Evolutionary conservation across 2,329 filamentous ascomycete genomes (phyloP).

Genomic region (Blumeria graminis): DNA sequence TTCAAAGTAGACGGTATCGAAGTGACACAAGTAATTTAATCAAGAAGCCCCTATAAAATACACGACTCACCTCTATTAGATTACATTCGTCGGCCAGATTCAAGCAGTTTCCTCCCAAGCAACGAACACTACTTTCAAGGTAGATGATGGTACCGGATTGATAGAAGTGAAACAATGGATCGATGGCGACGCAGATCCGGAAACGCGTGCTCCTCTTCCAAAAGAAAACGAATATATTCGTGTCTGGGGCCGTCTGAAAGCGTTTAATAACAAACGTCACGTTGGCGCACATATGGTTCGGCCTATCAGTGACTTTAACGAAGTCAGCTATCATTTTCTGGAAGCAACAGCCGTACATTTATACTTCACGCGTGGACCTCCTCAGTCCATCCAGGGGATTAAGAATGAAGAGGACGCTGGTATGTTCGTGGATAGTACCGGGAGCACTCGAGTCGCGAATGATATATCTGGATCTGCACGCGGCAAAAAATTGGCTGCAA

Average conservation of each 20-base stretch:
- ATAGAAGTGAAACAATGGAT: constrained; percentile 84
- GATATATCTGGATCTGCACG: constrained; percentile 3
- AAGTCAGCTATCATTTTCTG: constrained; percentile 77
- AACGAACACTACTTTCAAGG: constrained; percentile 75
- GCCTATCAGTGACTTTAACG: constrained; percentile 64
- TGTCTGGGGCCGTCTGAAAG: constrained; percentile 64
- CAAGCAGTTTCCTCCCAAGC: constrained; percentile 65
- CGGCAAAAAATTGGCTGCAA: constrained; percentile 17
- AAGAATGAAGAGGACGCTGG: constrained; percentile 16
- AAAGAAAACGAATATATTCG: constrained; percentile 61
- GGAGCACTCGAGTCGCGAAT: constrained; percentile 14
- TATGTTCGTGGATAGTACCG: constrained; percentile 16
- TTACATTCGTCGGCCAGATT: constrained; percentile 79
- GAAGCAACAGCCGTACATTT: constrained; percentile 79
- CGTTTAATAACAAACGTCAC: constrained; percentile 62
- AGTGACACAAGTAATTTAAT: constrained; percentile 28
- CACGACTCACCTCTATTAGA: constrained; percentile 19
- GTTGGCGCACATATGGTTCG: constrained; percentile 62
- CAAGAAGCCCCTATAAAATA: neutral
- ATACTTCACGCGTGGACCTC: constrained; percentile 49
- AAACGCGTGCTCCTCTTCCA: constrained; percentile 23
- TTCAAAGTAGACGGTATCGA: constrained; percentile 63
- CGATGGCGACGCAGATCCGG: constrained; percentile 20
- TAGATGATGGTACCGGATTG: constrained; percentile 84
- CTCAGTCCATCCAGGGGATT: constrained; percentile 15